phyloP scores from a whole-genome alignment of 2,329 filamentous ascomycete genomes.

The Ciborinia camelliae region DNA sequence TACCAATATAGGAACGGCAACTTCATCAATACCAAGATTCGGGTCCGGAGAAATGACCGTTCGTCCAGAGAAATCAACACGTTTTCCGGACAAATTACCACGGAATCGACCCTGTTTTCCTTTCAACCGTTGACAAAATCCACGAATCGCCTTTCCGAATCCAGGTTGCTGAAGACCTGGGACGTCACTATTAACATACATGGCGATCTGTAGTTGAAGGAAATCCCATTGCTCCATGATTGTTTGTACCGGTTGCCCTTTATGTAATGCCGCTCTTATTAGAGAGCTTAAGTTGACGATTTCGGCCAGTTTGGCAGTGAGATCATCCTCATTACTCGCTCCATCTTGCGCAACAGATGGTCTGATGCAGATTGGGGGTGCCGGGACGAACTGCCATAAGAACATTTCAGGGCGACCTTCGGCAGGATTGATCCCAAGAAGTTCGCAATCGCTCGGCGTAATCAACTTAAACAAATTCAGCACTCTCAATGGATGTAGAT shows the following conservation, averaged over 20 bases:
- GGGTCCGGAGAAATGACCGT: slow-evolving; percentile 98
- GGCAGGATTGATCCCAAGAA: slow-evolving; percentile 80
- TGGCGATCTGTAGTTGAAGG: slow-evolving; percentile 87
- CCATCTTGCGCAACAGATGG: slow-evolving; percentile 92
- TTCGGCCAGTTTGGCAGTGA: slow-evolving; percentile 95
- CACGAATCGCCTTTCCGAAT: slow-evolving; percentile 83
- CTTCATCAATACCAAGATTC: slow-evolving; percentile 88
- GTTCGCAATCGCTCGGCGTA: slow-evolving; percentile 78
- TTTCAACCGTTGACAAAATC: slow-evolving; percentile 92
- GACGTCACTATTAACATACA: slow-evolving; percentile 97
- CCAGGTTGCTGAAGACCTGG: slow-evolving; percentile 87
- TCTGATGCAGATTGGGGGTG: slow-evolving; percentile 88
- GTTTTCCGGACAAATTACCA: slow-evolving; percentile 95
- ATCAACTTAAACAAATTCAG: slow-evolving; percentile 91
- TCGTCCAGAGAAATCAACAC: slow-evolving; percentile 95
- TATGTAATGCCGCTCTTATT: slow-evolving; percentile 76
- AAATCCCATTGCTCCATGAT: slow-evolving; percentile 99
- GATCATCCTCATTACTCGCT: slow-evolving; percentile 91
- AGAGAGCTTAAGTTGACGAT: slow-evolving; percentile 90
- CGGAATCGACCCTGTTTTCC: slow-evolving; percentile 97
- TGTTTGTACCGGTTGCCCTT: slow-evolving; percentile 79
- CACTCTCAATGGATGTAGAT: slow-evolving; percentile 84
- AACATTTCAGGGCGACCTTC: slow-evolving; percentile 95
- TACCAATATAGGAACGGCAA: slow-evolving; percentile 87
- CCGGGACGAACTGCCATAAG: slow-evolving; percentile 93